Evolutionary conservation across 2,329 filamentous ascomycete species (phyloP), one percentile per base, ranked within the genome.

Genomic region (Monilinia polystroma): DNA sequence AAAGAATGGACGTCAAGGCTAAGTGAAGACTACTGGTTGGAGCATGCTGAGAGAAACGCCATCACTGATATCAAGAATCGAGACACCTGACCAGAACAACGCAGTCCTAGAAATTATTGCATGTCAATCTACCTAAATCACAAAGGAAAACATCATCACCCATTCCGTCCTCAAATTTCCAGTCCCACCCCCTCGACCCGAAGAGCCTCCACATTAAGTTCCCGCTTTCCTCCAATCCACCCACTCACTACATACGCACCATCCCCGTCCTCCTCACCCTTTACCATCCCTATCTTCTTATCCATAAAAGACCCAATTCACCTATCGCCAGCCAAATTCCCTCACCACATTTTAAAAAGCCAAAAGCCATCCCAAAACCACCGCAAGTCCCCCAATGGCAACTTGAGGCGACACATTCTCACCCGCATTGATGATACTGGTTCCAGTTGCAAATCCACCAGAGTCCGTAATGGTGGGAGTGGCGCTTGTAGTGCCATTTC

Each of bases 341-440:
- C 10, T 1, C 1, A 1, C 7, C 32, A n/a, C 11, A 14, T 7
- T n/a, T 58, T 29, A 65, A 23, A 65, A 51, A 57, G 54, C 45
- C 29, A 66, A 66, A 32, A 66, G 18, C 16, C 54, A 59, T 18
- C 64, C 64, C 12, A 45, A 51, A 62, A 62, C 38, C 20, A 60
- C 51, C 2, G 26, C 55, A 18, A 66, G 32, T 7, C 57, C 32
- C 7, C 64, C 64, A 11, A 66, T 3, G 4, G 38, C 47, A 16
- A 52, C 5, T 2, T 43, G 64, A 3, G 47, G 26, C 10, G 35
- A 14, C 4, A 45, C 35, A 43, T 41, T 60, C 0, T 49, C 55
- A 20, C 64, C 64, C n/a, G 56, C 64, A 5, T 41, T 35, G 18
- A 32, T 20, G 6, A 53, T n/a, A n/a, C 32, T 60, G 12, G 29